These are phyloP conservation scores for Dentipellis fragilis DNA, from an alignment of 768 basidiomycete species.

Conservation along the genomic window DNA sequence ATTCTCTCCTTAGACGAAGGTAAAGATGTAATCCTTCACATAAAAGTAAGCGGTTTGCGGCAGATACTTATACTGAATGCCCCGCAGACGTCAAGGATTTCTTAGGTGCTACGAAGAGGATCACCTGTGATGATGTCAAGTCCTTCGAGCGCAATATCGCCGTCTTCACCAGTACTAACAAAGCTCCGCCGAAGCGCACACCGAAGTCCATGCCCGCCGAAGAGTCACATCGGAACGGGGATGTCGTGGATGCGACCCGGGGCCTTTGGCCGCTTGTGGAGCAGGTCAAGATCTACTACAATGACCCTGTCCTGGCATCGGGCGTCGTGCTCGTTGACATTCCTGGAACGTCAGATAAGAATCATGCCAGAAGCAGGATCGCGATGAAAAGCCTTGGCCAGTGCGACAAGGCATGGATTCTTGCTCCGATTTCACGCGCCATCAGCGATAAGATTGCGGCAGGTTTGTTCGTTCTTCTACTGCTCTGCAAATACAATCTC, in stretches of 20 bases:
- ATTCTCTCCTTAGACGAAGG: not conserved
- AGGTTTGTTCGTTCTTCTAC: not conserved
- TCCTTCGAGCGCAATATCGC: not conserved
- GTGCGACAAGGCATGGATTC: not conserved
- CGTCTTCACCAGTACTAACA: not conserved
- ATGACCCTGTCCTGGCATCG: not conserved
- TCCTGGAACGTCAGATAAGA: not conserved
- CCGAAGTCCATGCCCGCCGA: not conserved
- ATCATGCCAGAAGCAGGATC: not conserved
- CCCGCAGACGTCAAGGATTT: not conserved
- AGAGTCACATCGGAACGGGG: not conserved
- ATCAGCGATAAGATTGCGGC: not conserved
- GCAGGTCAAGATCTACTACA: not conserved
- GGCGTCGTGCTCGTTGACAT: not conserved
- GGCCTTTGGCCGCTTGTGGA: not conserved
- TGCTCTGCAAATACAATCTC: not conserved
- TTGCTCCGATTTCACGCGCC: not conserved
- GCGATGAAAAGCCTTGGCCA: not conserved
- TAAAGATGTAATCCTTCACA: not conserved
- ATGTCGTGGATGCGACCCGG: not conserved
- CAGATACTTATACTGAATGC: not conserved
- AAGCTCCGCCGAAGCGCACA: not conserved
- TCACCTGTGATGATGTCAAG: not conserved
- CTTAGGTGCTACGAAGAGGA: not conserved
- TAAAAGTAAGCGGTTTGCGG: too few relatives aligned